phyloP scores from a whole-genome alignment of 306 rosid genomes.

The Castanea mollissima region DNA sequence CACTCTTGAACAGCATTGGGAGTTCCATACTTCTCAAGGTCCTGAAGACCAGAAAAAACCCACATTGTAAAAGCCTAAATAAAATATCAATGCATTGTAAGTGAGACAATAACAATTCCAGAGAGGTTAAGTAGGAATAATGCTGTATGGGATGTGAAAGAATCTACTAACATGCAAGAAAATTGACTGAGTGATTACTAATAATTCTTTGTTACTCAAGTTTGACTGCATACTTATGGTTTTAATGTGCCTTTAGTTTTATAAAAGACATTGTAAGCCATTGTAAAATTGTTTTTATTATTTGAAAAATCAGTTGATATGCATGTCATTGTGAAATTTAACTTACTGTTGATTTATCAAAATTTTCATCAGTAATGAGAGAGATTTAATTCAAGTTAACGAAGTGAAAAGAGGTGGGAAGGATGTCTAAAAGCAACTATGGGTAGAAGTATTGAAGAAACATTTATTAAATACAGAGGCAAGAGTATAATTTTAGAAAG shows the following conservation, averaged over 20 bases:
- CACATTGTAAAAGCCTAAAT: background rate
- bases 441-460: no score
- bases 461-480: no score
- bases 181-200: background rate
- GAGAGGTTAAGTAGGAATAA: background rate
- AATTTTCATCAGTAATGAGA: no score
- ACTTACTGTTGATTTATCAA: background rate
- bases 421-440: no score
- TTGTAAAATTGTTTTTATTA: background rate
- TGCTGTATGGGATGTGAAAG: background rate
- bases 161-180: background rate
- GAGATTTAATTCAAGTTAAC: no score
- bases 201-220: background rate
- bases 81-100: background rate
- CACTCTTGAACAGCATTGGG: slow-evolving; percentile 78
- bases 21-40: slow-evolving; percentile 79
- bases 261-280: background rate
- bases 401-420: no score
- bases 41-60: slow-evolving; percentile 35
- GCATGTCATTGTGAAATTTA: background rate
- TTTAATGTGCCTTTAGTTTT: background rate
- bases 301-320: background rate
- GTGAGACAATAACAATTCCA: background rate
- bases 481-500: no score
- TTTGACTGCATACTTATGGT: background rate